Conservation (phyloP, 441 rosid genomes). For the Erodium trifolium region DNA sequence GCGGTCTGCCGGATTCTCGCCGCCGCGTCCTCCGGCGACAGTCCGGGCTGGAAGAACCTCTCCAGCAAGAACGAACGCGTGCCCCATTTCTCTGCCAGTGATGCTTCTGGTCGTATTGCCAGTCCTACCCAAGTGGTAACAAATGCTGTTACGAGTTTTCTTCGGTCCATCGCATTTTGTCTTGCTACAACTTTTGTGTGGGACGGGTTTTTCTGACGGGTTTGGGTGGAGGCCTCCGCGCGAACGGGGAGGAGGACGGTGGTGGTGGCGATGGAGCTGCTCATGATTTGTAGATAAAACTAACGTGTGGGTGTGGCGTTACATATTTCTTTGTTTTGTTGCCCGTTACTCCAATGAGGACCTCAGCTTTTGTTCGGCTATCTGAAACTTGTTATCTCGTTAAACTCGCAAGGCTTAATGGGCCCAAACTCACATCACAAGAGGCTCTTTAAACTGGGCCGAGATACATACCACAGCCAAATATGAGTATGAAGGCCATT, state of each 20-base stretch:
- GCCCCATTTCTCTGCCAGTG: slow-evolving; percentile 52
- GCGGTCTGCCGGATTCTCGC: slow-evolving; percentile 84
- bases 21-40: slow-evolving; percentile 77
- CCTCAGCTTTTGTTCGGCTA: neutral
- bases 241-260: slow-evolving; percentile 17
- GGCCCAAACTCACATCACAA: too few species aligned
- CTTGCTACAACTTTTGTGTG: too few species aligned
- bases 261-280: slow-evolving; percentile 22
- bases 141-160: slow-evolving; percentile 27
- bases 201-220: neutral
- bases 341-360: neutral
- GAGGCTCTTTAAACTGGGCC: too few species aligned
- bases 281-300: slow-evolving; percentile 28
- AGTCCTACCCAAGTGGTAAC: slow-evolving; percentile 25
- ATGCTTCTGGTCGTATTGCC: slow-evolving; percentile 10
- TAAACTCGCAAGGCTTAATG: too few species aligned
- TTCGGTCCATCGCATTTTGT: slow-evolving; percentile 20
- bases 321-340: neutral
- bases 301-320: neutral
- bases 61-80: slow-evolving; percentile 63
- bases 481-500: too few species aligned
- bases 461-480: too few species aligned
- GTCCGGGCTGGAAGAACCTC: slow-evolving; percentile 55
- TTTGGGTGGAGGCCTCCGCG: slow-evolving; percentile 10
- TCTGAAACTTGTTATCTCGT: neutral